Evolutionary conservation across 108 stramenopile genomes (phyloP), one percentile per base, ranked within the genome.

Genomic region (Cyclostephanos invisitatus): DNA sequence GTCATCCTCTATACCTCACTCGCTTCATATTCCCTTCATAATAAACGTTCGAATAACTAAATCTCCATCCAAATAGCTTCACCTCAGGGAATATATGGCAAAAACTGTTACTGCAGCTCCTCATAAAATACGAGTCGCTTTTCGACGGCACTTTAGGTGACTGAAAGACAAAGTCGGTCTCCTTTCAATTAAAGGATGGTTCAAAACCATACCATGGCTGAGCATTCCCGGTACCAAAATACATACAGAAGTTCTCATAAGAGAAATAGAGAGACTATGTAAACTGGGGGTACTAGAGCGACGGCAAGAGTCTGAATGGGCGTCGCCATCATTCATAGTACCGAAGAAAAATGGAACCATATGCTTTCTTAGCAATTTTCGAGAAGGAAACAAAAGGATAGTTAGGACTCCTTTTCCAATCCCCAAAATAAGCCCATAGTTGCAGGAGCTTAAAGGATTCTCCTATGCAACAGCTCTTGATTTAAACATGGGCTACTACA

Each of bases 381-480:
- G 81, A 6, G 65, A 67, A 68, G 66, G 84, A 36, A 87, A 84
- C 50, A 73, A 79, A 59, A 12, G 60, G 22, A 29, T 84, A 32
- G 68, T 64, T 44, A 59, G 77, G 6, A 82, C 68, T 65, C 77
- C 79, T 0, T 84, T 68, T 51, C 83, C 83, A 60, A 8, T 84
- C 17, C 86, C 83, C 59, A n/a, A n/a, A n/a, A n/a, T n/a, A n/a
- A n/a, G n/a, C n/a, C n/a, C n/a, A n/a, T n/a, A n/a, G n/a, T n/a
- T 84, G 32, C 42, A 64, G 58, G 67, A 80, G 62, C 18, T 80
- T 3, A 59, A 68, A 67, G 72, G 72, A 8, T 87, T 81, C 50
- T 72, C 38, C 12, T 87, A 65, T 70, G 81, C 73, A 14, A 83
- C 83, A 15, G 32, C 72, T 25, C 17, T 87, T 7, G 86, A 87